phyloP scores from a whole-genome alignment of 768 basidiomycete species.

The Tricholoma sp. region DNA sequence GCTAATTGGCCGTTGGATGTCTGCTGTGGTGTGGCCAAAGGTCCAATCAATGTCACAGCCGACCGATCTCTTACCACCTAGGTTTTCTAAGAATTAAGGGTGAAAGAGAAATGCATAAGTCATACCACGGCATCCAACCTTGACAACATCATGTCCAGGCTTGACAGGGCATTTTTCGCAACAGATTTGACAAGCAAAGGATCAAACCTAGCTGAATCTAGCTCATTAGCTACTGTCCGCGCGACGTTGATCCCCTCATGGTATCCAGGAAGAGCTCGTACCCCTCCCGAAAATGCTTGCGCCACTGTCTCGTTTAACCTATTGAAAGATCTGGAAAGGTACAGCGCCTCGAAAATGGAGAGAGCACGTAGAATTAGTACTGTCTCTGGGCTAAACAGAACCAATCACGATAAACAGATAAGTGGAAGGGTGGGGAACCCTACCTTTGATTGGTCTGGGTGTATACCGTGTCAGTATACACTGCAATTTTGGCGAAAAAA shows the following conservation, averaged over 20 bases:
- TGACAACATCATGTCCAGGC: conserved; percentile 63
- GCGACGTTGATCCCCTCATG: conserved; percentile 76
- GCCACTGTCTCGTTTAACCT: conserved; percentile 80
- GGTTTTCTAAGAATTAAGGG: neutral
- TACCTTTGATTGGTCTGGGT: conserved; percentile 81
- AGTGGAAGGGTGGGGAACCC: neutral
- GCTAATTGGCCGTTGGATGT: conserved; percentile 71
- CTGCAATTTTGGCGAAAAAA: conserved; percentile 92
- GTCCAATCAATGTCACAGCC: conserved; percentile 69
- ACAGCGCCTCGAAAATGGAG: conserved; percentile 80
- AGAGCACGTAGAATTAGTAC: conserved; percentile 81
- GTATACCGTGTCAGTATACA: conserved; percentile 94
- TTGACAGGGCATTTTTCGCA: conserved; percentile 64
- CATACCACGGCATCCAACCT: conserved; percentile 69
- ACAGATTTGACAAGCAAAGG: conserved; percentile 78
- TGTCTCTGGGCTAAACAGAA: conserved; percentile 73
- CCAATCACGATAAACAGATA: conserved; percentile 4
- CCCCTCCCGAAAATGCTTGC: conserved; percentile 69
- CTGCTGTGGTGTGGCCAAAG: conserved; percentile 75
- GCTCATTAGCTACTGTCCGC: conserved; percentile 79
- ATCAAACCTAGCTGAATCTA: conserved; percentile 91
- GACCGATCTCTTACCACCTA: conserved; percentile 76
- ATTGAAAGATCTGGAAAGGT: conserved; percentile 77
- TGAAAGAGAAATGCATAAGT: neutral
- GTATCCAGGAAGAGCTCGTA: conserved; percentile 63